Base-by-base conservation (phyloP, 2,329 filamentous ascomycete species). In the Aspergillus calidoustus region DNA sequence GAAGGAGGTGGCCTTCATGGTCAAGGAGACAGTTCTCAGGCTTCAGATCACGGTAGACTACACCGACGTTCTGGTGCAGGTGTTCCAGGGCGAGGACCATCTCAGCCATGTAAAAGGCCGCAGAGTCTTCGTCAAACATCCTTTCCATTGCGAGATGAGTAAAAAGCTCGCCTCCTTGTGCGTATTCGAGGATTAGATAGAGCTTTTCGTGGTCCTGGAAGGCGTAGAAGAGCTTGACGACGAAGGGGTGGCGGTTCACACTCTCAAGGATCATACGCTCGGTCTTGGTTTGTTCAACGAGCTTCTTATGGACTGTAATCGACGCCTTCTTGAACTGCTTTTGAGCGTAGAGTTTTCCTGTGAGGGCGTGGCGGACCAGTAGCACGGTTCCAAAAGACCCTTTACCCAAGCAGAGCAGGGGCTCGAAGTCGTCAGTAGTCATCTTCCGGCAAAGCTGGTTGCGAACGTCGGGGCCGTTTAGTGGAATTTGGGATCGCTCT, bases 291-390 rank as follows among this genome's bases (percentile, higher is more conserved):
- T 98, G 95, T 80, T 98, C 93, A 54, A 99, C 88, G 34, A 98
- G 86, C 76, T 93, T 93, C 84, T 97, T 97, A 79, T 97, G 93
- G 44, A 99, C 92, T 0, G 93, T 92, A 56, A 99, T 82, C 8
- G 93, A 96, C 0, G 96, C 95, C 80, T 99, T 99, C 77, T 94
- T 95, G 80, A 99, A 95, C 79, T 98, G 94, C 82, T 99, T 99
- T 81, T 99, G 96, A 0, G 95, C 96, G 73, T 93, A 99, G 5
- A 99, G 86, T 48, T 91, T 89, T 47, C 95, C 95, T 2, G 93
- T 97, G 31, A 87, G 81, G 54, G 87, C 88, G 80, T 99, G 94
- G 79, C 93, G 95, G 64, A 99, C 96, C 30, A 99, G 85, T 50
- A 97, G 82, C 11, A 99, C 96, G 0, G 94, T 99, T 41, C 95